Evolutionary conservation across 2,329 filamentous ascomycete species (phyloP), one percentile per base, ranked within the genome.

Genomic region (Hymenoscyphus repandus): DNA sequence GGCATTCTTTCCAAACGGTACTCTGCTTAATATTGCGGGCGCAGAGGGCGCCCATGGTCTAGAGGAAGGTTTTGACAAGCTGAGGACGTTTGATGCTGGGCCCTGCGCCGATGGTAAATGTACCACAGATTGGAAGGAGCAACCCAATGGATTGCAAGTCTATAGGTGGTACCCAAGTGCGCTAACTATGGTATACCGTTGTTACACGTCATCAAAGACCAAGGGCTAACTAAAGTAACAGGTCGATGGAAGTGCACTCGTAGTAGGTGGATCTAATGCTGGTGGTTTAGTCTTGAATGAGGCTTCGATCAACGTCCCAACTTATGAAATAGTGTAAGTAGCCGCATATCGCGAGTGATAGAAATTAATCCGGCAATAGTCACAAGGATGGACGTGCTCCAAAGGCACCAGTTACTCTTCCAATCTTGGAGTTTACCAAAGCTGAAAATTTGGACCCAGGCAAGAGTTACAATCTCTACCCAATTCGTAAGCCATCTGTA

Each of bases 201-300:
- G n/a, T n/a, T n/a, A n/a, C n/a, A n/a, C n/a, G n/a, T n/a, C n/a
- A n/a, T n/a, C n/a, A n/a, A n/a, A n/a, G n/a, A n/a, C n/a, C n/a
- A n/a, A n/a, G n/a, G n/a, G 32, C 32, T 34, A 13, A 34, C 32
- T 9, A 9, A 7, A 13, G 9, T 34, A 7, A 34, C n/a, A 41
- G 38, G 27, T 27, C 3, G 40, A 43, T 32, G 40, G 40, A 17
- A 43, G 40, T 9, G n/a, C 31, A 5, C 40, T 43, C n/a, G 27
- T 43, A 5, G 40, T 43, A 7, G 41, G 27, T 32, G 41, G 41
- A 9, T n/a, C 41, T 13, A 43, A 43, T 27, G n/a, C 11, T 12
- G 41, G 41, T 6, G 41, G 41, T 10, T 27, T 43, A 27, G 41
- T 43, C 17, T 32, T 43, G 41, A 43, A 43, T n/a, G 41, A 43